Evolutionary conservation across 129 eudicot genomes (phyloP).

Genomic region (Saposhnikovia divaricata): DNA sequence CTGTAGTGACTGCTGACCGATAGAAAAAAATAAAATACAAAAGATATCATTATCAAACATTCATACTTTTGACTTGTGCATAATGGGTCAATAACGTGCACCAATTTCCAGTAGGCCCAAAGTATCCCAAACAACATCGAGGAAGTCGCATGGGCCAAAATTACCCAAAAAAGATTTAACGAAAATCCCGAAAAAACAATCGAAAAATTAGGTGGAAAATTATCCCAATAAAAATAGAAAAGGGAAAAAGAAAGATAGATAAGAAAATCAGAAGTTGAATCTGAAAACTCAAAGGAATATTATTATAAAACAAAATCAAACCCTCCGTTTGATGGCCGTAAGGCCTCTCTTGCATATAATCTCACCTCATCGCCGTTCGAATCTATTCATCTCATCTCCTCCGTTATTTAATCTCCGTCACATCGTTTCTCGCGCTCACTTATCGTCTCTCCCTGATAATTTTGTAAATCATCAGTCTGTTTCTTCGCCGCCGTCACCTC

Average conservation of each 20-base stretch:
- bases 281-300: neutral
- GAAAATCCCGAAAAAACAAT: neutral
- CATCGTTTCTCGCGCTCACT: slow-evolving; percentile 22
- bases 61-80: neutral
- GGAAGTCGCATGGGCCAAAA: neutral
- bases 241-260: neutral
- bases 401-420: slow-evolving; percentile 32
- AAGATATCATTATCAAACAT: too few relatives aligned
- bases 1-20: too few relatives aligned
- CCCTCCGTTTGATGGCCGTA: slow-evolving; percentile 78
- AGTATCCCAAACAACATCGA: slow-evolving; percentile 2
- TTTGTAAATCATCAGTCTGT: slow-evolving; percentile 18
- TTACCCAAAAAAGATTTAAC: slow-evolving; percentile 31
- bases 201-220: neutral
- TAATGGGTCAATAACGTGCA: neutral
- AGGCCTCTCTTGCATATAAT: slow-evolving; percentile 60
- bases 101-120: neutral
- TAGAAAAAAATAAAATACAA: too few relatives aligned
- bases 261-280: neutral
- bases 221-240: neutral
- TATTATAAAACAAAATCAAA: slow-evolving; percentile 17
- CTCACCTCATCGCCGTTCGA: slow-evolving; percentile 1
- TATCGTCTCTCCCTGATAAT: slow-evolving; percentile 16
- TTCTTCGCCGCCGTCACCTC: slow-evolving; percentile 18
- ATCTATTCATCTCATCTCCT: slow-evolving; percentile 13